Percentiles rank a stretch among this genome's conserved stretches.
phyloP scores from a whole-genome alignment of 106 monocot species.

The Alisma plantagoaquatica region DNA sequence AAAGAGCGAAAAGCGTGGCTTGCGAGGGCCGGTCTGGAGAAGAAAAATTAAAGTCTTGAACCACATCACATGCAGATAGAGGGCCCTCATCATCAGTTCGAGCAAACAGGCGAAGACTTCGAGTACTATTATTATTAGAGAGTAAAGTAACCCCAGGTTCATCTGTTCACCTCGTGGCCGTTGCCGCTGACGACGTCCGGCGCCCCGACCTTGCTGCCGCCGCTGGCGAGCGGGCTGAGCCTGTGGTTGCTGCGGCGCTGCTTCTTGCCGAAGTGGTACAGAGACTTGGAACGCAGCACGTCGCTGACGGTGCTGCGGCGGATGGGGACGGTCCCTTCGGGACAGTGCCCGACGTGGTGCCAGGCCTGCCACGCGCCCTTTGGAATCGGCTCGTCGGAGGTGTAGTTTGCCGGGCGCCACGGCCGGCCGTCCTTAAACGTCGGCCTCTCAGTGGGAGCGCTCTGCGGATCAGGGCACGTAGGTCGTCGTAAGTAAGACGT shows the following conservation, averaged over 20 bases:
- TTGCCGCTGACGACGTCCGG: too few relatives aligned
- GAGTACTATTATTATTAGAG: too few relatives aligned
- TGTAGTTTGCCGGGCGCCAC: conserved; percentile 13
- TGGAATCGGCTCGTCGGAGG: background rate
- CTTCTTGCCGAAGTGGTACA: conserved; percentile 63
- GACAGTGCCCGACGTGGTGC: conserved; percentile 63
- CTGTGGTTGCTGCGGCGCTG: conserved; percentile 67
- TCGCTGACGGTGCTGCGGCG: conserved; percentile 44
- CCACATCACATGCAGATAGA: background rate
- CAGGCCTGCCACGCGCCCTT: conserved; percentile 49
- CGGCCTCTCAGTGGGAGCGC: conserved; percentile 24
- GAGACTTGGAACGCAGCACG: conserved; percentile 47
- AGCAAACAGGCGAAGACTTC: too few relatives aligned
- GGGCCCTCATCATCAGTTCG: background rate
- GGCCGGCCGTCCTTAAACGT: conserved; percentile 11
- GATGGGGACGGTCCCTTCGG: conserved; percentile 45
- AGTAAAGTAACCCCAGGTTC: too few relatives aligned
- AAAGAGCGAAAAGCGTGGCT: too few relatives aligned
- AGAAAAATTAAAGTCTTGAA: background rate
- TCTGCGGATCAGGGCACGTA: too few relatives aligned
- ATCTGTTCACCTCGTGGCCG: background rate
- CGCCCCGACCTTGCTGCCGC: background rate
- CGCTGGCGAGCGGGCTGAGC: conserved; percentile 14
- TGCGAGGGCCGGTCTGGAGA: too few relatives aligned
- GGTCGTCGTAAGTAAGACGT: too few relatives aligned